Evolutionary conservation across 225 moss, liverwort and hornwort species (phyloP).

Genomic region (Lunularia cruciata): DNA sequence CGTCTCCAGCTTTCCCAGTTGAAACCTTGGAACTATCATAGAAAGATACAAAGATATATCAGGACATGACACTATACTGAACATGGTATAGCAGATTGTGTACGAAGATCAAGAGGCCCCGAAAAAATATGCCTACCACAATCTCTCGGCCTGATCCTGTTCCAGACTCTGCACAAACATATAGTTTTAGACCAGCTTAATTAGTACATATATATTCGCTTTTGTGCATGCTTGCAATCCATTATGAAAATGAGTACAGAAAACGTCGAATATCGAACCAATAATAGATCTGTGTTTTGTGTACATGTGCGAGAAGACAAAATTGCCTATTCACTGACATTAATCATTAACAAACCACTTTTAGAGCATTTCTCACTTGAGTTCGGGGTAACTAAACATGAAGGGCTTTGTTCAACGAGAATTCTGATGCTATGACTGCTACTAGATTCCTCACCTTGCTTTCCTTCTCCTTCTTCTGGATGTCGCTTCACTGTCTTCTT

Average conservation of each 20-base stretch:
- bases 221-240: no score
- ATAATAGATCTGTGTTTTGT: no score
- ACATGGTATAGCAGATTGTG: not conserved
- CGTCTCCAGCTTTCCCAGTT: conserved; percentile 94
- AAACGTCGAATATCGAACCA: not conserved
- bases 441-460: conserved; percentile 49
- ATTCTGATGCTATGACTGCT: no score
- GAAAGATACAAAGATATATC: no score
- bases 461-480: conserved; percentile 53
- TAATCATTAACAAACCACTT: not conserved
- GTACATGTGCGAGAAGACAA: no score
- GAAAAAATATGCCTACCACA: conserved; percentile 60
- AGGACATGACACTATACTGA: not conserved
- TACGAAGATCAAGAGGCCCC: not conserved
- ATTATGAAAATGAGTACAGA: no score
- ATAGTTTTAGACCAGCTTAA: not conserved
- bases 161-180: conserved; percentile 56
- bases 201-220: no score
- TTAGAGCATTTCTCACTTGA: no score
- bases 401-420: no score
- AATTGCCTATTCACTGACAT: not conserved
- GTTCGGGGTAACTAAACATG: no score
- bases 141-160: conserved; percentile 78
- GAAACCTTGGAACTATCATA: conserved; percentile 78
- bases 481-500: conserved; percentile 50